These are phyloP conservation scores for Onygenales sp. DNA, from an alignment of 2,329 filamentous ascomycete species.

Conservation along the genomic window DNA sequence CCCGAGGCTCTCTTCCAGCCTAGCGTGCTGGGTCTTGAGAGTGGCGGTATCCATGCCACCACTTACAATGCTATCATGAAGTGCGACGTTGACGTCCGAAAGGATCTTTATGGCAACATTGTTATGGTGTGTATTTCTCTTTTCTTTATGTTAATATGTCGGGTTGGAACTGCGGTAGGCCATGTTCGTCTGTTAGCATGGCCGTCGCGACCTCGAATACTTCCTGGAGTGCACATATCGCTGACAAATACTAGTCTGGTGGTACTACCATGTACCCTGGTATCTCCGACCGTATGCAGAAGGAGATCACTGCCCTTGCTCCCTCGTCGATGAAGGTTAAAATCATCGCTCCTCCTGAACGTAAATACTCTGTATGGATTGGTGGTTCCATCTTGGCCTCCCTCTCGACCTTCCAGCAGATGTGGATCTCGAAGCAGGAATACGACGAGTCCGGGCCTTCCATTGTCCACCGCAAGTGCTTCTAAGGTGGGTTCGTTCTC, in stretches of 20 bases:
- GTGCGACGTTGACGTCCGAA: slow-evolving; percentile 99
- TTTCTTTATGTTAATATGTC: neutral
- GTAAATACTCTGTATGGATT: slow-evolving; percentile 99
- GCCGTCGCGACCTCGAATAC: too few relatives aligned
- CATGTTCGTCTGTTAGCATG: too few relatives aligned
- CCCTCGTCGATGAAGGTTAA: slow-evolving; percentile 99
- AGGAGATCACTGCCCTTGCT: slow-evolving; percentile 99
- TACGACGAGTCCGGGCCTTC: slow-evolving; percentile 99
- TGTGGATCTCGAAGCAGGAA: slow-evolving; percentile 99
- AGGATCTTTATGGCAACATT: slow-evolving; percentile 99
- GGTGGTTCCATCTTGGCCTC: slow-evolving; percentile 99
- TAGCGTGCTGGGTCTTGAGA: slow-evolving; percentile 94
- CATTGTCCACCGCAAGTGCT: slow-evolving; percentile 99
- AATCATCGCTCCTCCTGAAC: slow-evolving; percentile 99
- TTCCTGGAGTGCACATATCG: too few relatives aligned
- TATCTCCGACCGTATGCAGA: slow-evolving; percentile 99
- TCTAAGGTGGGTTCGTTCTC: slow-evolving; percentile 59
- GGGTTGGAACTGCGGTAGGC: too few relatives aligned
- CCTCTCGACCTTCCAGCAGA: slow-evolving; percentile 99
- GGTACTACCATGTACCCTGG: slow-evolving; percentile 99
- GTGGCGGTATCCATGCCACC: slow-evolving; percentile 97
- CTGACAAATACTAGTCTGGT: slow-evolving; percentile 62
- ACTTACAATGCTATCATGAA: slow-evolving; percentile 99
- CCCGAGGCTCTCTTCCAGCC: slow-evolving; percentile 99
- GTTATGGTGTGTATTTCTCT: slow-evolving; percentile 73